Evolutionary conservation across 140 eudicot species (phyloP), one percentile per base, ranked within the genome.

Genomic region (Anethum foeniculum): DNA sequence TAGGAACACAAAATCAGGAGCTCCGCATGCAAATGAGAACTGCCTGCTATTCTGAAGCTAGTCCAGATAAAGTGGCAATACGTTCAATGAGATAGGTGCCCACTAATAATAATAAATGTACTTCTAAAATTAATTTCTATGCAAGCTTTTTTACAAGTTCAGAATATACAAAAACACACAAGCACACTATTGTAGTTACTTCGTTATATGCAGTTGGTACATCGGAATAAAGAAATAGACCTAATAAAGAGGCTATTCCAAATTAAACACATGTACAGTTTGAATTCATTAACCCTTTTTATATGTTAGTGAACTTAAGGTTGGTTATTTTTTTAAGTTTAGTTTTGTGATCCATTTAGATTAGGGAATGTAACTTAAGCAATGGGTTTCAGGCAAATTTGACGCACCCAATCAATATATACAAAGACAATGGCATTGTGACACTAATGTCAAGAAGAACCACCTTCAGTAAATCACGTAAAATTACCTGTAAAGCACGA

Each of bases 401-500:
- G 43, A 34, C 25, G 32, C 23, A 67, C 73, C 25, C 6, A 38
- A 36, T 39, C 51, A 19, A 36, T 34, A 71, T 39, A 71, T 38
- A 39, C 25, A 32, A 68, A 32, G 74, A 68, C 43, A 4, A 68
- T 7, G 10, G 8, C 23, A 68, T 68, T 28, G 19, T 32, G 44
- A 68, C 23, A 68, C 11, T 30, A 15, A 68, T 39, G 28, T 39
- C 44, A 71, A 36, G 2, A 7, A 71, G 27, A 16, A 71, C 30
- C 28, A 71, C 7, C 56, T 56, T 74, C 52, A 76, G 56, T 60
- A 54, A 16, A 80, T 64, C 27, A 34, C 58, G 18, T 80, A 43
- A 65, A 47, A 38, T 74, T 87, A 95, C 99, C 97, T 93, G 92
- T 71, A 95, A 80, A 68, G 84, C 69, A 84, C 93, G 97, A 60